Conservation (phyloP, 2,329 filamentous ascomycete genomes). For the Rutstroemia sp. region DNA sequence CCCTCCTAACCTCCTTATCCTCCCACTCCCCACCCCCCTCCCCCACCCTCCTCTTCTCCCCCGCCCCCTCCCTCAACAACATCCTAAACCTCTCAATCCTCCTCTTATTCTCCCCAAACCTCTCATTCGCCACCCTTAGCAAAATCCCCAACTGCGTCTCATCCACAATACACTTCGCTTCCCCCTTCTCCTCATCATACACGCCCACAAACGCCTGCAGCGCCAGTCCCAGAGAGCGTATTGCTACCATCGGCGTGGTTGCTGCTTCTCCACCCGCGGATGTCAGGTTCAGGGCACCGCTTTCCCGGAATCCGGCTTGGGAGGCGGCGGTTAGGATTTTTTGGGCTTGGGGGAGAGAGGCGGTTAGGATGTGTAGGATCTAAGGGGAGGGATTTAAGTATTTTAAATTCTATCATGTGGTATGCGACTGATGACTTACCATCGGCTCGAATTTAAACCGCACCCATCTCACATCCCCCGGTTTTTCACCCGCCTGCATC, state of each 20-base stretch:
- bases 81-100: conserved; percentile 58
- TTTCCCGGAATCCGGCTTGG: conserved; percentile 82
- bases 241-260: conserved; percentile 67
- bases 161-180: conserved; percentile 46
- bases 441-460: conserved; percentile 94
- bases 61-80: conserved; percentile 29
- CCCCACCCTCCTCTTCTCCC: conserved; percentile 22
- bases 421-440: conserved; percentile 47
- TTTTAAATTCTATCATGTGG: too few relatives aligned
- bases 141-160: conserved; percentile 61
- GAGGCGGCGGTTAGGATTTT: conserved; percentile 67
- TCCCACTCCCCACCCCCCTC: conserved; percentile 44
- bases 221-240: conserved; percentile 74
- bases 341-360: conserved; percentile 69
- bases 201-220: conserved; percentile 76
- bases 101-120: conserved; percentile 62
- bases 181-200: conserved; percentile 33
- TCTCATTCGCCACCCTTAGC: conserved; percentile 63
- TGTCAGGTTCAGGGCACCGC: conserved; percentile 66
- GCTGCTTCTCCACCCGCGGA: conserved; percentile 23
- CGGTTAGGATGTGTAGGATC: conserved; percentile 83
- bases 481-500: conserved; percentile 3
- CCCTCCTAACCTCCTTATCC: conserved; percentile 41
- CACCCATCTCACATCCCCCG: conserved; percentile 38
- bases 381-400: conserved; percentile 30